These are phyloP conservation scores for Sclerotinia spermophila DNA, from an alignment of 2,329 filamentous ascomycete genomes.

Conservation along the genomic window DNA sequence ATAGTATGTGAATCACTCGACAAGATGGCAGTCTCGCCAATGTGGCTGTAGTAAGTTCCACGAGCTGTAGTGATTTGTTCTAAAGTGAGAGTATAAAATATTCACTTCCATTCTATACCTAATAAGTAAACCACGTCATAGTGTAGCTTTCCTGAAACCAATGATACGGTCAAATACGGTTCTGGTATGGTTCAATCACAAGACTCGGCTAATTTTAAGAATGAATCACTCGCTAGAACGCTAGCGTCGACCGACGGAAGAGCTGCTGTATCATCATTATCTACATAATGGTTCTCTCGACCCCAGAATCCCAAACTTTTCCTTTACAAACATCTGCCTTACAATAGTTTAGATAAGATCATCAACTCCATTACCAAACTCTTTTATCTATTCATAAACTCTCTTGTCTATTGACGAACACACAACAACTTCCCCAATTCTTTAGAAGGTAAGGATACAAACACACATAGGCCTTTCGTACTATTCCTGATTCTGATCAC, in stretches of 20 bases:
- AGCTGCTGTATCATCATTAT: not conserved
- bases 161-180: not conserved
- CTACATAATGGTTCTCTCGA: not conserved
- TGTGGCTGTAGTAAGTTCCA: not conserved
- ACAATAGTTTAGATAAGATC: not conserved
- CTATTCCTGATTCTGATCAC: not conserved
- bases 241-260: not conserved
- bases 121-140: not conserved
- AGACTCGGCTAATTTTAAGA: not conserved
- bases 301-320: not conserved
- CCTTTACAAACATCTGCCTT: not conserved
- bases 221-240: not conserved
- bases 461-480: not conserved
- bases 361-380: not conserved
- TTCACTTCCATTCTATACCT: not conserved
- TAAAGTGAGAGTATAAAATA: too few relatives aligned
- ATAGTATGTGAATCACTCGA: not conserved
- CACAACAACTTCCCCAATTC: too few relatives aligned
- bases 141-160: accelerated
- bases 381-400: not conserved
- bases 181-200: not conserved
- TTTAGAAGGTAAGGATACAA: too few relatives aligned
- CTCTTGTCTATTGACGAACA: not conserved
- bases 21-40: not conserved
- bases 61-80: not conserved